phyloP scores from a whole-genome alignment of 1,284 basidiomycete species.

The Cryptococcus deneoformans region DNA sequence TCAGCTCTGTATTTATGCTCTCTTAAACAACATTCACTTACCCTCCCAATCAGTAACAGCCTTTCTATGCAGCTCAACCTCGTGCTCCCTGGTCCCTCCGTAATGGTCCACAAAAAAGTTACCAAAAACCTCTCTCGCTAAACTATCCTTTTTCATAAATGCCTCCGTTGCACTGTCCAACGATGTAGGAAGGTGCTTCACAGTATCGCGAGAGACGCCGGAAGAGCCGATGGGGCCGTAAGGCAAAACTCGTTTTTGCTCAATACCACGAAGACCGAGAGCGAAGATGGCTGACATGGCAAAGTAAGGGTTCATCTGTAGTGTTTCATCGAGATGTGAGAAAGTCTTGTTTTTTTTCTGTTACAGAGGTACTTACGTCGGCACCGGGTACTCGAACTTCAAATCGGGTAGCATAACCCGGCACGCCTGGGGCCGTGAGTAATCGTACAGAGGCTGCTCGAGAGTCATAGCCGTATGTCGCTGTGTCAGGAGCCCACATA shows the following conservation, averaged over 20 bases:
- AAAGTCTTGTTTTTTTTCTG: neutral
- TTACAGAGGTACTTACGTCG: slow-evolving; percentile 60
- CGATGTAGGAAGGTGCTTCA: slow-evolving; percentile 70
- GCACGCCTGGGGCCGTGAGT: slow-evolving; percentile 81
- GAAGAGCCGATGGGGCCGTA: slow-evolving; percentile 63
- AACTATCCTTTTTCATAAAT: slow-evolving; percentile 73
- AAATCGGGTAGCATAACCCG: slow-evolving; percentile 75
- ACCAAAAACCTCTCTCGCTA: slow-evolving; percentile 84
- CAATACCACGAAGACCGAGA: slow-evolving; percentile 81
- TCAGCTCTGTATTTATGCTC: slow-evolving; percentile 9
- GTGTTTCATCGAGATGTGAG: neutral
- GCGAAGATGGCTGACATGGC: slow-evolving; percentile 82
- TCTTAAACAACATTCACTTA: slow-evolving; percentile 47
- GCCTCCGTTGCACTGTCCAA: slow-evolving; percentile 72
- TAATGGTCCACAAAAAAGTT: slow-evolving; percentile 90
- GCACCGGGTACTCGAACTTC: slow-evolving; percentile 94
- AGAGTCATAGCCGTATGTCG: slow-evolving; percentile 88
- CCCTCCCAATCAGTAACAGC: slow-evolving; percentile 95
- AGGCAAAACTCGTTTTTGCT: slow-evolving; percentile 66
- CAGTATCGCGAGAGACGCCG: slow-evolving; percentile 43
- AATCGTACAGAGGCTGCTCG: slow-evolving; percentile 87
- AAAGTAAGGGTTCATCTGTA: slow-evolving; percentile 73
- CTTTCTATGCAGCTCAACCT: slow-evolving; percentile 78
- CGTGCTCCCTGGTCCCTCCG: slow-evolving; percentile 86
- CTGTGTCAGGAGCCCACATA: slow-evolving; percentile 91